Evolutionary conservation across 2,329 filamentous ascomycete genomes (phyloP), one percentile per base, ranked within the genome.

Genomic region (Fusarium subtropicale): DNA sequence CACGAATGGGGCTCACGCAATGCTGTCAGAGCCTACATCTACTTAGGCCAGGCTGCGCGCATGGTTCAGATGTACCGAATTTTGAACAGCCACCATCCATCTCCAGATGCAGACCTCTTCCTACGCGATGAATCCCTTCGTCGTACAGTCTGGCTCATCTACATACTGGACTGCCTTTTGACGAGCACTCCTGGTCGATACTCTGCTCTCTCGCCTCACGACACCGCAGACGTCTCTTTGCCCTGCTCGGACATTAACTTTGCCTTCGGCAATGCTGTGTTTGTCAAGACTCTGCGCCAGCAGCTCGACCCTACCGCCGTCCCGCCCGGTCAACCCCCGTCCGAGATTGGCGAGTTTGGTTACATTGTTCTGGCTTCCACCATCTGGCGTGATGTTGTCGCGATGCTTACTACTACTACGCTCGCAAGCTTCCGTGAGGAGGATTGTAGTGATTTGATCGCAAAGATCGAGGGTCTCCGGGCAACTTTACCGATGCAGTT

Each of bases 31-130:
- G 87, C 87, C 65, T 89, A 89, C 80, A 85, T 88, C 75, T 88
- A 88, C 74, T 81, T 89, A 26, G 87, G 87, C 67, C 87, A 89
- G 74, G 87, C 87, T 33, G 84, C 86, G n/a, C 85, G 87, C 62
- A 88, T 89, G 86, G 83, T 87, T 33, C 87, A 89, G 78, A 89
- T 89, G 87, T 88, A 86, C 71, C 83, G 86, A 66, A 85, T 89
- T 58, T 83, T 89, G 46, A 85, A 87, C 70, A 82, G 82, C 41
- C 86, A 87, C 69, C 83, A 86, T 68, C 78, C 81, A 42, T 80
- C 82, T 18, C 85, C 86, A 41, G 82, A 78, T 34, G 71, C 84
- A n/a, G 86, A 88, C 69, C 85, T 86, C 71, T 89, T 89, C 74
- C 82, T 88, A 15, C 85, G 87, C 68, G 86, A 89, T 48, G 87